phyloP scores from a whole-genome alignment of 148 eudicot species.

The Vaccinium macrocarpon region DNA sequence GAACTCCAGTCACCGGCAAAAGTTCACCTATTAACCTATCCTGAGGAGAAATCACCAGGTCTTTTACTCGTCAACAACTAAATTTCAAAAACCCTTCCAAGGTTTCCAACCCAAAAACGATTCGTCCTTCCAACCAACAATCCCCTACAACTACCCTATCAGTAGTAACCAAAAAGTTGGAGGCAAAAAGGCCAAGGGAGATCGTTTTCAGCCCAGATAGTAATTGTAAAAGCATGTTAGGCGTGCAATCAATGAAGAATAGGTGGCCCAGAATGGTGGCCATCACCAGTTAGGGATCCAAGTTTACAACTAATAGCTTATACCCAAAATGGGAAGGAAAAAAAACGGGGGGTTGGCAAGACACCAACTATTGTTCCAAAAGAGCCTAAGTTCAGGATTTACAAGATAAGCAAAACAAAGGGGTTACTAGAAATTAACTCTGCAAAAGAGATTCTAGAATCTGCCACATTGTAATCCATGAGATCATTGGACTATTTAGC shows the following conservation, averaged over 20 bases:
- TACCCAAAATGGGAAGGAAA: too few relatives aligned
- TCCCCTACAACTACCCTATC: slow-evolving; percentile 53
- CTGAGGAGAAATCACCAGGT: slow-evolving; percentile 42
- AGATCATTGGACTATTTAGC: too few relatives aligned
- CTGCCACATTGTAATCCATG: too few relatives aligned
- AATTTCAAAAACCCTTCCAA: slow-evolving; percentile 39
- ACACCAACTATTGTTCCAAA: too few relatives aligned
- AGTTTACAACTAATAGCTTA: too few relatives aligned
- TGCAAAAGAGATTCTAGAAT: too few relatives aligned
- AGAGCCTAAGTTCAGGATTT: too few relatives aligned
- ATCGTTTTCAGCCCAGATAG: slow-evolving; percentile 45
- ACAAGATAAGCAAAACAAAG: too few relatives aligned
- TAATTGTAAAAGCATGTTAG: slow-evolving; percentile 45
- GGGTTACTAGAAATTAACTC: too few relatives aligned
- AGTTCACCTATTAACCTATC: slow-evolving; percentile 9
- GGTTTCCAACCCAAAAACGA: slow-evolving; percentile 29
- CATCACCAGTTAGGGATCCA: slow-evolving; percentile 44
- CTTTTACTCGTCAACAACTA: slow-evolving; percentile 52
- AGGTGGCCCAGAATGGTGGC: slow-evolving; percentile 58
- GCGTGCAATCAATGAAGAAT: slow-evolving; percentile 53
- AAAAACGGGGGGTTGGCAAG: too few relatives aligned
- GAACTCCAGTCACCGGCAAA: slow-evolving; percentile 22
- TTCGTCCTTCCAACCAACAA: slow-evolving; percentile 30
- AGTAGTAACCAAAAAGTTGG: slow-evolving; percentile 33
- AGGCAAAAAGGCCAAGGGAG: slow-evolving; percentile 44